Evolutionary conservation across 176 grass and related monocot genomes (phyloP).

Genomic region (Stipa capillata): DNA sequence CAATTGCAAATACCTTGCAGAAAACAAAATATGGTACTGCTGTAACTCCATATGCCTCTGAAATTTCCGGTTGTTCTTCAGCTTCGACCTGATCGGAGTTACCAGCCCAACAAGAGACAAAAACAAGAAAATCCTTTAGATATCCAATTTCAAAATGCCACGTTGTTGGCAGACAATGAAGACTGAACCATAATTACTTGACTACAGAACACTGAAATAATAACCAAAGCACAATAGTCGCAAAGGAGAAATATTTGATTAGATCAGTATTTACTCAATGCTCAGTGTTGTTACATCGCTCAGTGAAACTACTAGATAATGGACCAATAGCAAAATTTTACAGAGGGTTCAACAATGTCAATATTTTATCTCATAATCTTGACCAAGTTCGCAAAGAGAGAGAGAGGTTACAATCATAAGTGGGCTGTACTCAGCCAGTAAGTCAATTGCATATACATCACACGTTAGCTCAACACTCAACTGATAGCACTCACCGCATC

Average conservation of each 20-base stretch:
- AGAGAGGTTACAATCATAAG: not conserved
- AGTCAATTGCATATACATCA: not conserved
- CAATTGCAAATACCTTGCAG: conserved; percentile 61
- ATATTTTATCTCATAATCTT: not conserved
- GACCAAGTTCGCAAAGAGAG: not conserved
- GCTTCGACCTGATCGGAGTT: conserved; percentile 69
- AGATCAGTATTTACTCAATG: not conserved
- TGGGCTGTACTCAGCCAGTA: not conserved
- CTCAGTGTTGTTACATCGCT: not conserved
- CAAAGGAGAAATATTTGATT: not conserved
- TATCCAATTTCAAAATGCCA: not conserved
- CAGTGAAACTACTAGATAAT: not conserved
- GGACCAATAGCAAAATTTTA: not conserved
- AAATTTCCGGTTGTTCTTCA: conserved; percentile 92
- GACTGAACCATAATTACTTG: not conserved
- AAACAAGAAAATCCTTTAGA: not conserved
- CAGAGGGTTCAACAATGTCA: not conserved
- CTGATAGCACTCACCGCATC: not conserved
- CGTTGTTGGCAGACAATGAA: not conserved
- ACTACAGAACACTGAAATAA: not conserved
- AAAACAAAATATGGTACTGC: conserved; percentile 94
- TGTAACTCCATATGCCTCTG: conserved; percentile 76
- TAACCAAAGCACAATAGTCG: not conserved
- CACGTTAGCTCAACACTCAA: not conserved
- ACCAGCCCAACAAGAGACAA: not conserved